Conservation (phyloP, 441 rosid genomes). For the Jatropha podagrica region DNA sequence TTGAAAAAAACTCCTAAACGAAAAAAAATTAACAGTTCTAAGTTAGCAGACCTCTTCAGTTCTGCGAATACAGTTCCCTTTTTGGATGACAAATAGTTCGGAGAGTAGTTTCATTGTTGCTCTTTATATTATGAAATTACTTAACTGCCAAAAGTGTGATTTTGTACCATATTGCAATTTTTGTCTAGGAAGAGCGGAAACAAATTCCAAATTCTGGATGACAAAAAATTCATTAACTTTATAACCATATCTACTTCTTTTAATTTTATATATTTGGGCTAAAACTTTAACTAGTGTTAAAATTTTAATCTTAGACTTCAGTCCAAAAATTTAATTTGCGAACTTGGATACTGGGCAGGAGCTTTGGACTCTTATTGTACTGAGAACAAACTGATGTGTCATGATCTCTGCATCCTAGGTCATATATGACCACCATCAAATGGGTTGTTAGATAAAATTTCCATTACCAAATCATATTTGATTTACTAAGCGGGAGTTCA, state of each 20-base stretch:
- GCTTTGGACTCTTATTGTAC: background rate
- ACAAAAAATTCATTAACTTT: background rate
- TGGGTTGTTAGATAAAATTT: background rate
- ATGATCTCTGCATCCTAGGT: background rate
- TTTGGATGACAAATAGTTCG: background rate
- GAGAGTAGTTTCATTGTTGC: background rate
- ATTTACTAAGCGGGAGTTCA: background rate
- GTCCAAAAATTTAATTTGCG: background rate
- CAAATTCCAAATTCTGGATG: background rate
- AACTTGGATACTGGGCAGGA: background rate
- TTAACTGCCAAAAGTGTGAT: background rate
- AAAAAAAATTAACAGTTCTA: background rate
- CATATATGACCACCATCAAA: background rate
- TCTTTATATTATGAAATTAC: background rate
- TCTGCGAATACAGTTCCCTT: background rate
- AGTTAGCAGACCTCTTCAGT: background rate
- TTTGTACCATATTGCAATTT: background rate
- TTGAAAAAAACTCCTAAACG: background rate
- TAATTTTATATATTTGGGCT: background rate
- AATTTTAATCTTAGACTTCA: background rate
- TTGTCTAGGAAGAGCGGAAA: background rate
- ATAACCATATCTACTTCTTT: background rate
- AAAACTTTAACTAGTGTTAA: background rate
- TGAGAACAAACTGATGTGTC: background rate
- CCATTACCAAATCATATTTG: background rate